Base-by-base conservation (phyloP, 192 early-diverging fungal genomes). In the Blastocladiella britannica region DNA sequence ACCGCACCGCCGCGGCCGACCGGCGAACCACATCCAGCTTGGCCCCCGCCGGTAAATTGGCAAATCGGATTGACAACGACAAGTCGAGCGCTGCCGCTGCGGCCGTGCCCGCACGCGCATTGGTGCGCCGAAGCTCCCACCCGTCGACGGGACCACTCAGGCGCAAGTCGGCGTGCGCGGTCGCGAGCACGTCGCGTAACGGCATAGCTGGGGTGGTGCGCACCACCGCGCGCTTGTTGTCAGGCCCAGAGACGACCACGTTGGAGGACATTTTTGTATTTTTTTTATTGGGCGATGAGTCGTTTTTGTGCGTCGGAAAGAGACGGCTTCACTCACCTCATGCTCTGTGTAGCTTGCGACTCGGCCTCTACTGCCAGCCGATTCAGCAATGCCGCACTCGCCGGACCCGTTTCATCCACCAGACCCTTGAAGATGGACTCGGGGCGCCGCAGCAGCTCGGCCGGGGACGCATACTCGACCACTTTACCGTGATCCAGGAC, bases 201-300 rank as follows among this genome's bases (percentile, higher is more conserved):
- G 82, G 72, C 70, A 81, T 89, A 2, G 77, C 69, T 0, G 87
- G 87, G 22, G 85, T 79, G 25, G 82, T 82, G 58, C 84, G 86
- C 31, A 87, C 67, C 12, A 65, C 60, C 26, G 61, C 57, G 54
- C 69, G 72, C 62, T 75, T 72, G 26, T 65, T 67, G 55, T 61
- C 65, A 3, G 65, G 72, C 15, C 74, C 60, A 26, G 72, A 62
- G 29, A 85, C 72, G 12, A 73, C 73, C 29, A 85, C 53, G 58
- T 71, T 72, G 2, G 79, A 76, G 4, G 81, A 66, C 80, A 82
- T 82, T 58, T 25, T 60, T 53, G n/a, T 51, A n/a, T n/a, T n/a
- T n/a, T n/a, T n/a, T n/a, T n/a, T n/a, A n/a, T n/a, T n/a, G n/a
- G n/a, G n/a, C n/a, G n/a, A n/a, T n/a, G n/a, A n/a, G n/a, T n/a